A percentile compares a stretch with the other conserved stretches of the same genome.
Evolutionary conservation across 495 filamentous ascomycete genomes (phyloP).

Genomic region (Niebla homalea): DNA sequence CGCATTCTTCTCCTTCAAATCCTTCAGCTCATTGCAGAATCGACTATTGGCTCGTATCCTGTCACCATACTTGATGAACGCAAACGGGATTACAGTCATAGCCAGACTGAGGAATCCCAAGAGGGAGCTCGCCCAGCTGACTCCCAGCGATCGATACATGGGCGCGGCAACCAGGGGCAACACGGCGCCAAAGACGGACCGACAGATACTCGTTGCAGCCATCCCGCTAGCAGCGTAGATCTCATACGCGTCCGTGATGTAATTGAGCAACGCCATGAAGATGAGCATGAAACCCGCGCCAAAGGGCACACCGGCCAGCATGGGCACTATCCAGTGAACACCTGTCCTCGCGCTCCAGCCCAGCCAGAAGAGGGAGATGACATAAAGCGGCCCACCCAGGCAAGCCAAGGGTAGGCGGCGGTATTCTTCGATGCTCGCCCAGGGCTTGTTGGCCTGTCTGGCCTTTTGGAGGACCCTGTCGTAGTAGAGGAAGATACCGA

Average conservation of each 20-base stretch:
- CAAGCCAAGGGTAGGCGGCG: constrained; percentile 50
- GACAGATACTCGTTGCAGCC: constrained; percentile 46
- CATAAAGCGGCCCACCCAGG: constrained; percentile 50
- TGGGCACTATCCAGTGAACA: constrained; percentile 54
- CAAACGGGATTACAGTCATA: constrained; percentile 26
- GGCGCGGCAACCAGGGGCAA: constrained; percentile 30
- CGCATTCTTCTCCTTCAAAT: constrained; percentile 3
- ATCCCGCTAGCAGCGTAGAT: constrained; percentile 57
- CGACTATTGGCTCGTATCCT: constrained; percentile 18
- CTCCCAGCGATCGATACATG: constrained; percentile 31
- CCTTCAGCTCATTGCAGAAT: constrained; percentile 10
- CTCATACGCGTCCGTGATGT: constrained; percentile 62
- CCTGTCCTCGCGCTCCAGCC: constrained; percentile 46
- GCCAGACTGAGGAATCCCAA: constrained; percentile 34
- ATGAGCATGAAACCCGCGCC: constrained; percentile 50
- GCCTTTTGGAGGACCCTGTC: constrained; percentile 18
- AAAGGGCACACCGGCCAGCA: constrained; percentile 51
- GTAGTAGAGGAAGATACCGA: constrained; percentile 19
- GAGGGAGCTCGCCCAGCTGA: constrained; percentile 34
- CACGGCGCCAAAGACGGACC: constrained; percentile 48
- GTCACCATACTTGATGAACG: constrained; percentile 30
- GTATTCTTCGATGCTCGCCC: constrained; percentile 36
- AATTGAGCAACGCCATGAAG: constrained; percentile 46
- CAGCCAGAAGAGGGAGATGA: constrained; percentile 55
- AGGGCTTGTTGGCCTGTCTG: constrained; percentile 10